Base-by-base conservation (phyloP, 2,329 filamentous ascomycete genomes). In the Stagonosporopsis vannaccii region DNA sequence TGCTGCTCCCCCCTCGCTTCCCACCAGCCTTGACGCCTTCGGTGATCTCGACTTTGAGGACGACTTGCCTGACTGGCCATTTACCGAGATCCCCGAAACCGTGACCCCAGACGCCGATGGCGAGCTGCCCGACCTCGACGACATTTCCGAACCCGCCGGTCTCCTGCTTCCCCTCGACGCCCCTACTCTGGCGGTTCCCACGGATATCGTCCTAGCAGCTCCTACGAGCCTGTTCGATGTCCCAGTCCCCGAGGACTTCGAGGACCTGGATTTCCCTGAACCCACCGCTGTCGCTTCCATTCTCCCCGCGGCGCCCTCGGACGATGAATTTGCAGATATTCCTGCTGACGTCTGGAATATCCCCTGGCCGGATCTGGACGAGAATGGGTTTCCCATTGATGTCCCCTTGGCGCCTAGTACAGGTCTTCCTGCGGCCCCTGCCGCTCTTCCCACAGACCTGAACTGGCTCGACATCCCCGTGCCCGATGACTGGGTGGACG, bases 1-100 rank as follows among this genome's bases (percentile, higher is more conserved):
- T 7, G 48, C 33, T 23, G 13, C n/a, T 11, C 41, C 49, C 4
- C 19, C 9, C 3, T 15, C 19, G 32, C 49, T 51, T 2, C 49
- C 49, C 13, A 51, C 40, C 36, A 51, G 48, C 40, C 48, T 51
- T 13, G 41, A 45, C 15, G 49, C 33, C 12, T 33, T 33, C n/a
- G 41, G 33, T 7, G 49, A 45, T 25, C 15, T 49, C 19, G 19
- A 22, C 36, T 9, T 25, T 30, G 15, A 17, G 0, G 28, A 41
- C 9, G 35, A 28, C 20, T 35, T 56, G 28, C 46, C 17, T 7
- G 46, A 56, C 26, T 56, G 53, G 53, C 53, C 53, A 1, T 56
- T 51, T 28, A n/a, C 30, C 6, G 28, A 46, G 13, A 37, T 51
- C 2, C 46, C 46, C 15, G 30, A 46, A 2, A 12, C 33, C 0